Evolutionary conservation across 352 stramenopile genomes (phyloP).

Genomic region (Globisporangium megalacanthum): DNA sequence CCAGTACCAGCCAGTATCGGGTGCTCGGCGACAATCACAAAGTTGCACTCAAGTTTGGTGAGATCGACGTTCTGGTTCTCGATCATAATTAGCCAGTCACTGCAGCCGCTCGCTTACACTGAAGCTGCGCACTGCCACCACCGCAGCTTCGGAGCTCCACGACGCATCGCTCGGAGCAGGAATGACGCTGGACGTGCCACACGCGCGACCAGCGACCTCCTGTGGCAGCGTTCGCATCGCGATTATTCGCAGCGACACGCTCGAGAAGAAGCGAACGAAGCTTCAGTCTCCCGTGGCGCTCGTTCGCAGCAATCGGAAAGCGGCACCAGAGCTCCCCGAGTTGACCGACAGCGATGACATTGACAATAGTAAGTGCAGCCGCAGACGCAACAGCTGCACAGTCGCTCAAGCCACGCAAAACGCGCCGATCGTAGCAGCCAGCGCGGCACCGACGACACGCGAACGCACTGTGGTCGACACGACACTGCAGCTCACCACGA

Average conservation of each 20-base stretch:
- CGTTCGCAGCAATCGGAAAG: background rate
- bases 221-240: background rate
- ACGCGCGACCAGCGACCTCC: slow-evolving; percentile 6
- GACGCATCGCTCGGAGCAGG: background rate
- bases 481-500: slow-evolving; percentile 27
- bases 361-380: background rate
- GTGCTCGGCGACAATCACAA: too few relatives aligned
- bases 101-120: too few relatives aligned
- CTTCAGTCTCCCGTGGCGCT: background rate
- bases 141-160: too few relatives aligned
- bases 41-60: background rate
- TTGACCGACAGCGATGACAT: background rate
- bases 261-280: slow-evolving; percentile 4
- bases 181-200: slow-evolving; percentile 34
- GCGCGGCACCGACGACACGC: background rate
- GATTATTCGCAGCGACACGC: background rate
- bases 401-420: background rate
- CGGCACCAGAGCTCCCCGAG: slow-evolving; percentile 3
- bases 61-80: too few relatives aligned
- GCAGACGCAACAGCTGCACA: background rate
- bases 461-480: slow-evolving; percentile 9
- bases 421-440: background rate
- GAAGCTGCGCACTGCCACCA: too few relatives aligned
- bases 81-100: too few relatives aligned
- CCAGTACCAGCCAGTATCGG: too few relatives aligned